These are phyloP conservation scores for Bipolaris bicolor DNA, from an alignment of 2,329 filamentous ascomycete species.

Conservation along the genomic window DNA sequence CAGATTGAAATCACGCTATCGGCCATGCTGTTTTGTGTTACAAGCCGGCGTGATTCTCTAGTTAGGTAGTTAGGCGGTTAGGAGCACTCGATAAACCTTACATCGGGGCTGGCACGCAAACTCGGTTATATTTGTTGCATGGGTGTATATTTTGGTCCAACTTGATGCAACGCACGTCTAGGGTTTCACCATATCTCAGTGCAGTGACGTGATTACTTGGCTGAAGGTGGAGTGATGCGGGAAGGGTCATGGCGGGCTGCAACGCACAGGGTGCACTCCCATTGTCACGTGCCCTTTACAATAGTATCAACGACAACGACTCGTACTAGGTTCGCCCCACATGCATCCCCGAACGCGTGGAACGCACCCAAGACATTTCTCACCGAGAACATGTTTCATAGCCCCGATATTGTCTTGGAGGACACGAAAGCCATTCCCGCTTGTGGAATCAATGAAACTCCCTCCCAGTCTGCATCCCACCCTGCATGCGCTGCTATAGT, in stretches of 20 bases:
- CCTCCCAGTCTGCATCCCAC: background rate
- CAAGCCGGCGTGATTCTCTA: background rate
- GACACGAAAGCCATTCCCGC: background rate
- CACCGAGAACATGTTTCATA: background rate
- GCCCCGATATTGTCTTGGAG: background rate
- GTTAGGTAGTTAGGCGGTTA: background rate
- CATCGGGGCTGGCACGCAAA: background rate
- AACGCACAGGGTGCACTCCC: background rate
- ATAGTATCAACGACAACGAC: background rate
- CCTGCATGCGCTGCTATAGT: background rate
- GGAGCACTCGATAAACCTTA: background rate
- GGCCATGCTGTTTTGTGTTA: background rate
- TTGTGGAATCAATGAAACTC: constrained; percentile 1
- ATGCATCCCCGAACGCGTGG: background rate
- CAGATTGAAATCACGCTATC: background rate
- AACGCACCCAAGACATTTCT: constrained; percentile 2
- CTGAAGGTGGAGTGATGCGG: background rate
- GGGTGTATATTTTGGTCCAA: background rate
- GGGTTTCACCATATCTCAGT: background rate
- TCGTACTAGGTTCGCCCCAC: background rate
- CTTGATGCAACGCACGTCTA: background rate
- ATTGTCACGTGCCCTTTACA: background rate
- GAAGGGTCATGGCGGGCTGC: background rate
- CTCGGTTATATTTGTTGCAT: background rate
- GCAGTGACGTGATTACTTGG: background rate